Evolutionary conservation across 1,139 yeast species (phyloP).

Genomic region (Candida labiduridarum): DNA sequence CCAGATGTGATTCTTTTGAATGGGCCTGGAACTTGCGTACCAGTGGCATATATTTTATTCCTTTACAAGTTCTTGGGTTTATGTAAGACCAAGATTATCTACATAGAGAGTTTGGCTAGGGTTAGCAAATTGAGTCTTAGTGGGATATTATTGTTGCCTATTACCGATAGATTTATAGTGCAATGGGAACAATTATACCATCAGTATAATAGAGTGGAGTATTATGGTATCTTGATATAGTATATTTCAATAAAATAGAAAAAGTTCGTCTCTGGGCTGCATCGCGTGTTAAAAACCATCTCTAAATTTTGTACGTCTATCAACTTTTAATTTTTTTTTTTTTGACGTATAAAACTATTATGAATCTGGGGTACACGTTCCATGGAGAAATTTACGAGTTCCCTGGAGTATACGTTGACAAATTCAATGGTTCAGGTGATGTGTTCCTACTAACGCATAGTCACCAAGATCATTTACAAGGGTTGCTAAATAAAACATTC

Average conservation of each 20-base stretch:
- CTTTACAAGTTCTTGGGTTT: conserved; percentile 56
- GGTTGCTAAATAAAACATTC: conserved; percentile 44
- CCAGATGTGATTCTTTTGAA: conserved; percentile 69
- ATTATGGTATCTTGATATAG: conserved; percentile 72
- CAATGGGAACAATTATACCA: conserved; percentile 79
- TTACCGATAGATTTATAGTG: conserved; percentile 77
- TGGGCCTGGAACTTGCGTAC: conserved; percentile 94
- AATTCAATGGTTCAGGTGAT: conserved; percentile 35
- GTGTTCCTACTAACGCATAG: conserved; percentile 52
- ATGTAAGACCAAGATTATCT: conserved; percentile 61
- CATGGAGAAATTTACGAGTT: conserved; percentile 30
- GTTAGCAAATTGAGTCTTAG: conserved; percentile 75
- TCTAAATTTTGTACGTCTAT: neutral
- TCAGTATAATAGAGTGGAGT: conserved; percentile 66
- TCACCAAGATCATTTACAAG: conserved; percentile 60
- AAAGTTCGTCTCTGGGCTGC: neutral
- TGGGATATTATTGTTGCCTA: conserved; percentile 68
- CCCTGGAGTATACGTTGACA: conserved; percentile 44
- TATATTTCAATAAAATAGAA: neutral
- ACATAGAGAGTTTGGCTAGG: conserved; percentile 88
- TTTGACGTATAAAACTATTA: neutral
- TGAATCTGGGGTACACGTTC: conserved; percentile 14
- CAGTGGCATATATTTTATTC: conserved; percentile 66
- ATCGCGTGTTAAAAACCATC: conserved; percentile 7
- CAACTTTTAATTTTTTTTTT: neutral